These are phyloP conservation scores for Nemophila menziesii DNA, from an alignment of 257 asterid genomes.

Conservation along the genomic window DNA sequence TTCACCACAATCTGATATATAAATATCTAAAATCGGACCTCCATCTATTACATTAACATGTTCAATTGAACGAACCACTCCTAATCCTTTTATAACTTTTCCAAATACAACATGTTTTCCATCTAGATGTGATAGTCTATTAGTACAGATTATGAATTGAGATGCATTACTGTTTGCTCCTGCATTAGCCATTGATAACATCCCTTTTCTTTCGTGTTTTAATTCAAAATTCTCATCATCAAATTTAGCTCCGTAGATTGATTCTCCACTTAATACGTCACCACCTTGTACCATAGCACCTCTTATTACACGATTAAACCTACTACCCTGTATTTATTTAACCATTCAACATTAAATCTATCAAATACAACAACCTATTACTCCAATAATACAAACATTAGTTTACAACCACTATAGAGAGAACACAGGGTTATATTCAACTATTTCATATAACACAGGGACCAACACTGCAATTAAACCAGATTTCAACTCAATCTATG, in stretches of 20 bases:
- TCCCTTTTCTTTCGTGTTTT: conserved; percentile 34
- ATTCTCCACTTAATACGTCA: conserved; percentile 28
- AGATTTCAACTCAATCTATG: too few relatives aligned
- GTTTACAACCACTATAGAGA: too few relatives aligned
- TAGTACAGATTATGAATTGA: conserved; percentile 23
- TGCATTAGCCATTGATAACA: conserved; percentile 31
- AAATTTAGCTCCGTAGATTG: conserved; percentile 26
- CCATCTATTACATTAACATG: conserved; percentile 24
- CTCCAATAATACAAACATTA: too few relatives aligned
- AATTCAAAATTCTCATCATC: conserved; percentile 35
- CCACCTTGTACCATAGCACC: conserved; percentile 26
- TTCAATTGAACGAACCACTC: conserved; percentile 57
- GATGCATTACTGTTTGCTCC: conserved; percentile 29
- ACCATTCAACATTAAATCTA: too few relatives aligned
- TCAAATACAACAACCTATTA: too few relatives aligned
- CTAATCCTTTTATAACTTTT: conserved; percentile 55
- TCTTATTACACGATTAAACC: conserved; percentile 27
- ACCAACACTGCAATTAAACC: too few relatives aligned
- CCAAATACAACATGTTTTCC: conserved; percentile 80
- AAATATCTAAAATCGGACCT: conserved; percentile 34
- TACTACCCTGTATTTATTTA: conserved; percentile 26
- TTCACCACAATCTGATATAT: conserved; percentile 61
- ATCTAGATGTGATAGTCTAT: conserved; percentile 31
- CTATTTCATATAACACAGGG: too few relatives aligned
- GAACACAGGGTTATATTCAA: too few relatives aligned